Base-by-base conservation (phyloP, 192 early-diverging fungal species). In the Coemansia sp. region DNA sequence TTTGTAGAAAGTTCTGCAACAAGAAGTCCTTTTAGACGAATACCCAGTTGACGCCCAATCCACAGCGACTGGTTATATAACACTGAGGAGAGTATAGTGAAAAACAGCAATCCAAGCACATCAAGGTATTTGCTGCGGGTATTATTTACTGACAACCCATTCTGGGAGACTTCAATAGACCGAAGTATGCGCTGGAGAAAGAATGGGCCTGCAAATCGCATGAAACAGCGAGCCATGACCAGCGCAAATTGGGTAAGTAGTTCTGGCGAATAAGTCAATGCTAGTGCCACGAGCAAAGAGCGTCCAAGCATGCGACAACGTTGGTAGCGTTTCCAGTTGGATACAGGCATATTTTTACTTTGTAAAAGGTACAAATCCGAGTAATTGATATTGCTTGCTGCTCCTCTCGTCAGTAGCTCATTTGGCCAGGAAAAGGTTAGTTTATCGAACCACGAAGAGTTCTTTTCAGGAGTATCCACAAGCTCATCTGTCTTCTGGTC, bases 81-180 rank as follows among this genome's bases (percentile, higher is more conserved):
- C 9, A 84, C 55, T n/a, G 86, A 84, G 18, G 61, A 33, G 13
- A 58, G 21, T 21, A 71, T 21, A 29, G 86, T 82, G 6, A 84
- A 34, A 34, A 34, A 3, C 33, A 34, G 8, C 8, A 34, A 34
- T 8, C 33, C 25, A 48, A 5, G 66, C 61, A n/a, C 73, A 64
- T 30, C 69, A 61, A 66, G 68, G 10, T 52, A 57, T 25, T 75
- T 49, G 18, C 63, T n/a, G n/a, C n/a, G n/a, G n/a, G n/a, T n/a
- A n/a, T n/a, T n/a, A n/a, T n/a, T n/a, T n/a, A n/a, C n/a, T 45
- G 21, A 53, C 90, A 63, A 2, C 87, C 85, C 68, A 89, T 92
- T 12, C 65, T 63, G 39, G 4, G 79, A 71, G 20, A 77, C 42
- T 45, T 85, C 75, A 23, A 89, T 86, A 20, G 73, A 84, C 9